These are phyloP conservation scores for Kazachstania viticola DNA, from an alignment of 805 yeast species.

Conservation along the genomic window DNA sequence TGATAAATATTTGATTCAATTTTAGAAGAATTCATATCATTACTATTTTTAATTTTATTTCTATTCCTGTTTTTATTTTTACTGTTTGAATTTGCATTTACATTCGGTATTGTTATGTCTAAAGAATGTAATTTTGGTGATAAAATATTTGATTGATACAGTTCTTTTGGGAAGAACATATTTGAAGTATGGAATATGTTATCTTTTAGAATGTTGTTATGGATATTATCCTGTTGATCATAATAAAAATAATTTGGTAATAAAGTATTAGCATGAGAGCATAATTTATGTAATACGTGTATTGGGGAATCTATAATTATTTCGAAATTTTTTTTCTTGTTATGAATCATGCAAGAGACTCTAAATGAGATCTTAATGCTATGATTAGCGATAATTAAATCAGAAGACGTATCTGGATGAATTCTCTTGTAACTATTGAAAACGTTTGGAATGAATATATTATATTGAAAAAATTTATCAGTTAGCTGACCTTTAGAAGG, in stretches of 20 bases:
- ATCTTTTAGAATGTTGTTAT: not conserved
- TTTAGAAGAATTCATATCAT: conserved; percentile 16
- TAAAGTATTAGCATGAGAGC: conserved; percentile 70
- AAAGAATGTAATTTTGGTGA: conserved; percentile 44
- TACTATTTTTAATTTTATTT: too few species aligned
- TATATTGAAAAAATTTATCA: conserved; percentile 72
- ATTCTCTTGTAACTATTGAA: conserved; percentile 43
- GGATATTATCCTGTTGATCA: not conserved
- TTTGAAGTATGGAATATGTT: conserved; percentile 24
- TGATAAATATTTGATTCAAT: conserved; percentile 42
- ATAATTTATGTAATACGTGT: conserved; percentile 59
- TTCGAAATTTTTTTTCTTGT: conserved; percentile 77
- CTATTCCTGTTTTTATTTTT: conserved; percentile 1
- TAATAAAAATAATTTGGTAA: conserved; percentile 55
- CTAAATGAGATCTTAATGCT: conserved; percentile 87
- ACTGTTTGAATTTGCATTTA: not conserved
- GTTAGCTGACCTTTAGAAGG: conserved; percentile 42
- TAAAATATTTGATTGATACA: conserved; percentile 33
- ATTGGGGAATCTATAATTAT: conserved; percentile 89
- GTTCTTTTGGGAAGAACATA: conserved; percentile 28
- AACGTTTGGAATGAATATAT: conserved; percentile 63
- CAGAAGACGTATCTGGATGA: conserved; percentile 78
- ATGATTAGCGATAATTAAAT: conserved; percentile 74
- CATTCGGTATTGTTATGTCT: conserved; percentile 23
- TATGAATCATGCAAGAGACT: conserved; percentile 47